Base-by-base conservation (phyloP, 2,329 filamentous ascomycete genomes). In the Fusarium sp. region DNA sequence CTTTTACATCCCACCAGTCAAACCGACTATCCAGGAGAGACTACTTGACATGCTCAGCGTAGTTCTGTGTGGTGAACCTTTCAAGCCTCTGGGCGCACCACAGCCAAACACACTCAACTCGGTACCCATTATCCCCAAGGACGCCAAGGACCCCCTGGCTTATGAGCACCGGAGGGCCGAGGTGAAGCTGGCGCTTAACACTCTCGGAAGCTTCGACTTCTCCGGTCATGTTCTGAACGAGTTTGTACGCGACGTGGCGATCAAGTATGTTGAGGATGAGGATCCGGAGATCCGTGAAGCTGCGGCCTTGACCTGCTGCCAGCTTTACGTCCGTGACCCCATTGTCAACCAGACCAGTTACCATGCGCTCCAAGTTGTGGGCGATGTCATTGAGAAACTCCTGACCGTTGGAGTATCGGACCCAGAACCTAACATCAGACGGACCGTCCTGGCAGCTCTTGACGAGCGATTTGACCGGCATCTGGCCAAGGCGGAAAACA, bases 291-390 rank as follows among this genome's bases (percentile, higher is more conserved):
- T 98, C 60, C 92, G 97, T 69, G 96, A 98, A 83, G 97, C 97
- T 18, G 96, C 97, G 3, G 95, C 97, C 18, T 87, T 99, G 71
- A 99, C 97, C 6, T 98, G 97, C 84, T 99, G 97, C 80, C 97
- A 99, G 82, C 90, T 99, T 54, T 98, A 98, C 80, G 94, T 98
- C 54, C 92, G 95, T 77, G 97, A 99, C 81, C 97, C 97, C 0
- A 98, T 99, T 75, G 95, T 99, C 79, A 97, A 98, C 78, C 97
- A 99, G 84, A 98, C 96, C 8, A 98, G 97, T 81, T 94, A 96
- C 75, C 97, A 99, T 82, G 96, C 97, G 1, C 94, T 98, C 45
- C 95, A 98, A 81, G 97, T 99, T 32, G 97, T 99, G 54, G 94
- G 96, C 65, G 97, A 99, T 81, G 97, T 99, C 35, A 98, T 99